phyloP scores from a whole-genome alignment of 2,329 filamentous ascomycete genomes.

The Colletotrichum falcatum region DNA sequence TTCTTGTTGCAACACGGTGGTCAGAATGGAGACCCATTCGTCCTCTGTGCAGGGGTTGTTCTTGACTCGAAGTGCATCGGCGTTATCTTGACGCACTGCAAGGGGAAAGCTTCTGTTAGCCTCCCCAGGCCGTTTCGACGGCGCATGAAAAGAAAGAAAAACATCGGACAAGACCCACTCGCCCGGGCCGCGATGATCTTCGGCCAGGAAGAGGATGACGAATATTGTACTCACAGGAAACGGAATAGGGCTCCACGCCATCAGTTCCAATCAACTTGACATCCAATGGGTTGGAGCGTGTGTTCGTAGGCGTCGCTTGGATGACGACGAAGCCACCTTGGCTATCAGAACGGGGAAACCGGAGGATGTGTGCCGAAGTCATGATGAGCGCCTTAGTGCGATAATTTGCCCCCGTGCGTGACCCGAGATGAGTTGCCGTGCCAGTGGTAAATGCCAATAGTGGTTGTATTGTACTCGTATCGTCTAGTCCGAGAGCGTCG shows the following conservation, averaged over 20 bases:
- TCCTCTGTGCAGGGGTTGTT: slow-evolving; percentile 66
- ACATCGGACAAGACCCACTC: slow-evolving; percentile 32
- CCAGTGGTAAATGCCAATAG: slow-evolving; percentile 11
- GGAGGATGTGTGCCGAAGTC: slow-evolving; percentile 58
- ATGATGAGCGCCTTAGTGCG: slow-evolving; percentile 16
- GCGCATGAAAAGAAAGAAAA: slow-evolving; percentile 44
- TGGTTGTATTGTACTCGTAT: neutral
- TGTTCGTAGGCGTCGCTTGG: slow-evolving; percentile 67
- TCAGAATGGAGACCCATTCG: slow-evolving; percentile 76
- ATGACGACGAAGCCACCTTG: slow-evolving; percentile 69
- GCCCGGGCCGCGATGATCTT: slow-evolving; percentile 38
- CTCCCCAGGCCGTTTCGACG: neutral
- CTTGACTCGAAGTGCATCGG: slow-evolving; percentile 64
- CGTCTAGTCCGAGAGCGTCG: neutral
- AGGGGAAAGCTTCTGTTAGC: slow-evolving; percentile 34
- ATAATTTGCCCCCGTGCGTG: slow-evolving; percentile 19
- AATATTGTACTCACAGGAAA: slow-evolving; percentile 63
- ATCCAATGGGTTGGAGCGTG: slow-evolving; percentile 66
- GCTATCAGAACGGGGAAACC: slow-evolving; percentile 67
- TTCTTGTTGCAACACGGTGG: slow-evolving; percentile 65
- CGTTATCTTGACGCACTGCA: slow-evolving; percentile 58
- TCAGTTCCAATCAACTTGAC: slow-evolving; percentile 77
- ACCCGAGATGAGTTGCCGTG: slow-evolving; percentile 19
- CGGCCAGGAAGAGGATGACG: slow-evolving; percentile 34
- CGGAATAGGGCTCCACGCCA: slow-evolving; percentile 69